phyloP scores from a whole-genome alignment of 345 rosid species.

The Physaria fendleri region DNA sequence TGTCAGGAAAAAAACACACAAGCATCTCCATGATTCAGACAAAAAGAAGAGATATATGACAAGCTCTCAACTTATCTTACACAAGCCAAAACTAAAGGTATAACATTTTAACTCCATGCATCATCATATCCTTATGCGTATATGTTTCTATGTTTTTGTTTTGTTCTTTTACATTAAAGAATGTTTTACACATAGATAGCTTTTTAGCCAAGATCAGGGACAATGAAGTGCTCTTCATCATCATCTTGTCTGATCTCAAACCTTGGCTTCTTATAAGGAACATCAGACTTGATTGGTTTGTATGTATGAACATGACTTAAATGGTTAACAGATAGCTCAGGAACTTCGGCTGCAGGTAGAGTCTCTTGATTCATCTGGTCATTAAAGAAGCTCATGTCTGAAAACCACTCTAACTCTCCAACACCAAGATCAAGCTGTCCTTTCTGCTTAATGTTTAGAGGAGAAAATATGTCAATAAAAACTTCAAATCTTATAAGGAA shows the following conservation, averaged over 20 bases:
- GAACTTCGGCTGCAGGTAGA: slow-evolving; percentile 80
- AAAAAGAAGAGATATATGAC: not conserved
- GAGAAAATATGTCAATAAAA: not conserved
- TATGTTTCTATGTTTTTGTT: not conserved
- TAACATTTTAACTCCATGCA: not conserved
- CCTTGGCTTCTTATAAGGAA: too few relatives aligned
- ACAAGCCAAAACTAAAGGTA: not conserved
- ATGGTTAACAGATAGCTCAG: slow-evolving; percentile 56
- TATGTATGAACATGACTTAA: slow-evolving; percentile 28
- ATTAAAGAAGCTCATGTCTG: slow-evolving; percentile 60
- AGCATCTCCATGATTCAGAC: slow-evolving; percentile 1
- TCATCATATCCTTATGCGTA: slow-evolving; percentile 11
- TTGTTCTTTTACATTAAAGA: not conserved
- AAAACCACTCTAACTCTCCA: slow-evolving; percentile 79
- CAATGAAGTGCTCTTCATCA: slow-evolving; percentile 74
- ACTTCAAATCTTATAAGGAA: slow-evolving; percentile 45
- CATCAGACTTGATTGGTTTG: slow-evolving; percentile 49
- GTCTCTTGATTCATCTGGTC: slow-evolving; percentile 59
- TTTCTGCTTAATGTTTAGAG: slow-evolving; percentile 41
- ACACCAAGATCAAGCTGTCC: slow-evolving; percentile 73
- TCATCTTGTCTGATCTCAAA: too few relatives aligned
- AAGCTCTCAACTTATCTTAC: slow-evolving; percentile 11
- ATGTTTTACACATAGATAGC: slow-evolving; percentile 3
- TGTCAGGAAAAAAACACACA: too few relatives aligned
- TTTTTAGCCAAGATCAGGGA: slow-evolving; percentile 76